phyloP scores from a whole-genome alignment of 169 alveolate species.

The Plasmodium vivax region DNA sequence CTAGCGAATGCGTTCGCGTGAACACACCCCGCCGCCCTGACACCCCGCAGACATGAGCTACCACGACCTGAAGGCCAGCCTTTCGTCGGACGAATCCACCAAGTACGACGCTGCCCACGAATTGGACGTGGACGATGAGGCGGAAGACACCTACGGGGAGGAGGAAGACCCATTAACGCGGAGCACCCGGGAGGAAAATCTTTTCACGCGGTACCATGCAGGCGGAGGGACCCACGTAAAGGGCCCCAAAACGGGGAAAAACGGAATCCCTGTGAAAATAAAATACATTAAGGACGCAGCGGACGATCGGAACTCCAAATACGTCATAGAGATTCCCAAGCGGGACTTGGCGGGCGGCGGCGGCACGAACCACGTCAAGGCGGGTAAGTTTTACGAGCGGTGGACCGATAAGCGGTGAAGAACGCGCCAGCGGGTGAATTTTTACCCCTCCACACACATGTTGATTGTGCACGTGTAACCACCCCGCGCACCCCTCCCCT shows the following conservation, averaged over 20 bases:
- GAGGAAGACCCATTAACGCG: background rate
- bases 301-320: slow-evolving; percentile 59
- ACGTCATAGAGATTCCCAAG: slow-evolving; percentile 62
- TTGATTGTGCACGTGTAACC: background rate
- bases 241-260: background rate
- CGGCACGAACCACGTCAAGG: slow-evolving; percentile 18
- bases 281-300: slow-evolving; percentile 41
- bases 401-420: background rate
- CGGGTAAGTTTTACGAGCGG: background rate
- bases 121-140: background rate
- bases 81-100: background rate
- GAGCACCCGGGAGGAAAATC: background rate
- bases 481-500: background rate
- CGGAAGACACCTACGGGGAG: background rate
- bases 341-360: slow-evolving; percentile 21
- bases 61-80: slow-evolving; percentile 18
- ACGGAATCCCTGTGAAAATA: slow-evolving; percentile 62
- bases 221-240: background rate
- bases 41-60: slow-evolving; percentile 4
- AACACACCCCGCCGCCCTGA: background rate
- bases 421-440: background rate
- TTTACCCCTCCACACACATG: background rate
- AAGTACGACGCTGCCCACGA: background rate
- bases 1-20: background rate
- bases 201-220: background rate